Percentiles rank a stretch among this genome's conserved stretches.
Conservation (phyloP, 352 stramenopile genomes). For the Phytophthora megakarya region DNA sequence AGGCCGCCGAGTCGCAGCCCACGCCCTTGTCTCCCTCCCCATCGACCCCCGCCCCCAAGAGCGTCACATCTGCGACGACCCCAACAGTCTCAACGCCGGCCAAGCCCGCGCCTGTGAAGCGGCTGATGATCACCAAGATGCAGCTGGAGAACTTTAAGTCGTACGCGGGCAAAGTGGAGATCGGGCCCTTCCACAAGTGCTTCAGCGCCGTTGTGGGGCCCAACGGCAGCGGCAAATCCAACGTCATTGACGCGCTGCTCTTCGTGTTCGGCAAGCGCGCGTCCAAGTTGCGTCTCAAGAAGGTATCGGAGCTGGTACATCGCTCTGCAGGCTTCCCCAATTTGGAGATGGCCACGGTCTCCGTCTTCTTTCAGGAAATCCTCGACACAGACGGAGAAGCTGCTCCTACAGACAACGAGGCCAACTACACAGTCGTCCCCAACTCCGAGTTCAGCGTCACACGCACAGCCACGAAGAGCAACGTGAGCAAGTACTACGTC, state of each 20-base stretch:
- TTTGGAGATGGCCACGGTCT: slow-evolving; percentile 94
- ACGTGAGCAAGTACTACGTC: slow-evolving; percentile 98
- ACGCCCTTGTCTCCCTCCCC: not conserved
- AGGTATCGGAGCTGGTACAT: slow-evolving; percentile 99
- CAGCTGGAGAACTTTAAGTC: slow-evolving; percentile 99
- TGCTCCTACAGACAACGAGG: slow-evolving; percentile 56
- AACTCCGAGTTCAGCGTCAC: slow-evolving; percentile 93
- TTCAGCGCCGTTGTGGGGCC: slow-evolving; percentile 98
- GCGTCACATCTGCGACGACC: not conserved
- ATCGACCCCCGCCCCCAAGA: slow-evolving; percentile 1
- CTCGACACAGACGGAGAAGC: slow-evolving; percentile 63
- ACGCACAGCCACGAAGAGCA: slow-evolving; percentile 93
- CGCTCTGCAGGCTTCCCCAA: slow-evolving; percentile 91
- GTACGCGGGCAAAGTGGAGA: slow-evolving; percentile 96
- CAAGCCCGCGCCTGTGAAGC: slow-evolving; percentile 44
- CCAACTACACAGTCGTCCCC: slow-evolving; percentile 94
- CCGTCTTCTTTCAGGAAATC: slow-evolving; percentile 98
- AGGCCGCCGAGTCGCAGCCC: not conserved
- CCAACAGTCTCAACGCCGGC: slow-evolving; percentile 21
- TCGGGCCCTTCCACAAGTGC: slow-evolving; percentile 99
- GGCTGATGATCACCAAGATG: slow-evolving; percentile 98
- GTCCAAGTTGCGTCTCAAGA: slow-evolving; percentile 96
- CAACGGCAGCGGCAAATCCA: slow-evolving; percentile 99
- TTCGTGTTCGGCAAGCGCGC: slow-evolving; percentile 99
- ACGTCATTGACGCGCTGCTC: slow-evolving; percentile 99